These are phyloP conservation scores for Dothideomycetidae sp. DNA, from an alignment of 2,329 filamentous ascomycete species.

Conservation along the genomic window DNA sequence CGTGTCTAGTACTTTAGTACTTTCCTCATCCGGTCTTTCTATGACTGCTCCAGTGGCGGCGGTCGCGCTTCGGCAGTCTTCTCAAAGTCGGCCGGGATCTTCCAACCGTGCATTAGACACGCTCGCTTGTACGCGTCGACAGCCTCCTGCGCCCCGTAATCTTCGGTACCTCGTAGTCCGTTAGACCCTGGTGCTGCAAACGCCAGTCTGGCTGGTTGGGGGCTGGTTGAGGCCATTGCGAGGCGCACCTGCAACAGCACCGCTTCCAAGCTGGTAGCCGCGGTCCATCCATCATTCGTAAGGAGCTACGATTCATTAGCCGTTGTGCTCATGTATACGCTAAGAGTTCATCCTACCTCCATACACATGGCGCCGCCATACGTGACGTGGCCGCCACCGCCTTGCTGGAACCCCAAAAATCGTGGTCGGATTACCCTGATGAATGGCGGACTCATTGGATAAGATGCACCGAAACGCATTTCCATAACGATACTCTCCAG, in stretches of 20 bases:
- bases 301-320: slow-evolving; percentile 35
- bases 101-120: slow-evolving; percentile 57
- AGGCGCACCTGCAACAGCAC: slow-evolving; percentile 69
- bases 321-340: slow-evolving; percentile 22
- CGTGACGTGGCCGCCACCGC: slow-evolving; percentile 79
- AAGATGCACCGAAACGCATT: slow-evolving; percentile 63
- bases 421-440: slow-evolving; percentile 69
- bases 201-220: slow-evolving; percentile 55
- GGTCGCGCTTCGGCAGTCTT: background rate
- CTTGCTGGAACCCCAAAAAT: slow-evolving; percentile 54
- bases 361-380: slow-evolving; percentile 71
- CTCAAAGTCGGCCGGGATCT: slow-evolving; percentile 48
- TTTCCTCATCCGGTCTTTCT: no score
- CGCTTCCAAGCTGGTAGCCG: slow-evolving; percentile 58
- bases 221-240: slow-evolving; percentile 56
- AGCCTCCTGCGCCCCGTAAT: slow-evolving; percentile 56
- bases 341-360: slow-evolving; percentile 28
- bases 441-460: slow-evolving; percentile 68
- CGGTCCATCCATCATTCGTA: slow-evolving; percentile 70
- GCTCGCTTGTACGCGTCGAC: slow-evolving; percentile 58
- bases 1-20: no score
- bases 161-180: slow-evolving; percentile 2
- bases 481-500: slow-evolving; percentile 63
- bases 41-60: no score
- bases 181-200: slow-evolving; percentile 4